Evolutionary conservation across 208 protist species (phyloP).

Genomic region (Acanthamoeba healyi): DNA sequence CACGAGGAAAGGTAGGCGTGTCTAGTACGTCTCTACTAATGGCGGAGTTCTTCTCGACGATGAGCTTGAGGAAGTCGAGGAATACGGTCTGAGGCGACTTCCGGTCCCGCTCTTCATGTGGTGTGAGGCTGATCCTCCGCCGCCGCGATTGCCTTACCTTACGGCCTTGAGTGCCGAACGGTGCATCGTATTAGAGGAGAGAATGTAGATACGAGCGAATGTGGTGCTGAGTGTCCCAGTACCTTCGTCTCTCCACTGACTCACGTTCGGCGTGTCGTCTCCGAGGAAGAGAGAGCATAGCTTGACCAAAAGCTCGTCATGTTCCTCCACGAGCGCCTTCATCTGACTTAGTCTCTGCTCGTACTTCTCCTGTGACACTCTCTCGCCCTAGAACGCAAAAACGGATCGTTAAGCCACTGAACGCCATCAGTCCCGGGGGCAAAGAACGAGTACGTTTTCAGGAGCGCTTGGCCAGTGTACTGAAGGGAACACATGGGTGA

Average conservation of each 20-base stretch:
- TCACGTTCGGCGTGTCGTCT: not conserved
- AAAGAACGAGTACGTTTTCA: not conserved
- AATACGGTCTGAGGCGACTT: not conserved
- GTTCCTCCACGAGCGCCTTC: constrained; percentile 5
- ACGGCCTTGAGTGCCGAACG: not conserved
- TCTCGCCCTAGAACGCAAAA: not conserved
- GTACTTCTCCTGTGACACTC: not conserved
- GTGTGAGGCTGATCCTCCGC: constrained; percentile 15
- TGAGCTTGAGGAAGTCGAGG: not conserved
- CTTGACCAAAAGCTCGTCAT: constrained; percentile 36
- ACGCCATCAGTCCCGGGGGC: not conserved
- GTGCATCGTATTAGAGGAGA: too few relatives aligned
- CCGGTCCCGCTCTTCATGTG: not conserved
- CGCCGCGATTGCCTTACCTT: not conserved
- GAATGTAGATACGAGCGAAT: too few relatives aligned
- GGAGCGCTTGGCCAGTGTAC: not conserved
- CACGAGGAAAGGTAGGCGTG: not conserved
- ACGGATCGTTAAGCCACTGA: too few relatives aligned
- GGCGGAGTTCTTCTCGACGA: constrained; percentile 26
- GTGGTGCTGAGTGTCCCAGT: too few relatives aligned
- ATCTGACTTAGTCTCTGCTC: not conserved
- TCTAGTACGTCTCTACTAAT: constrained; percentile 33
- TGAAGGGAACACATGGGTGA: not conserved
- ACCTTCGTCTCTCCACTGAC: not conserved
- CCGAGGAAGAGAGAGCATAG: constrained; percentile 29